Evolutionary conservation across 352 stramenopile species (phyloP).

Genomic region (Phytophthora citricola): DNA sequence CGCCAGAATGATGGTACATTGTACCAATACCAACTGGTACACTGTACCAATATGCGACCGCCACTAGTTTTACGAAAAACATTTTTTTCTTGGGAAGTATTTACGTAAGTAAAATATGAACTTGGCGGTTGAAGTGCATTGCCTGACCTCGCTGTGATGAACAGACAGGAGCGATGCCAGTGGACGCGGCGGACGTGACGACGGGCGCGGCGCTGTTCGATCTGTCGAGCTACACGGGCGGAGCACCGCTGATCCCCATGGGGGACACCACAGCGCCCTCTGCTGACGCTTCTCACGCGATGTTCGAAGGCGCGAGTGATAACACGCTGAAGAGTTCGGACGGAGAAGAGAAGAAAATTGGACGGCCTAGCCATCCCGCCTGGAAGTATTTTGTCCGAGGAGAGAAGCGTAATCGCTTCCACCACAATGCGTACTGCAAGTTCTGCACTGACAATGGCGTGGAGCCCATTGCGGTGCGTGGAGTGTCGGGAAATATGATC

Average conservation of each 20-base stretch:
- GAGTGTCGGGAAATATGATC: constrained; percentile 88
- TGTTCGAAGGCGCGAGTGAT: constrained; percentile 16
- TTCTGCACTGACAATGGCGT: constrained; percentile 70
- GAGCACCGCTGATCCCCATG: constrained; percentile 44
- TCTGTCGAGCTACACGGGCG: constrained; percentile 56
- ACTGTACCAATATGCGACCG: constrained; percentile 6
- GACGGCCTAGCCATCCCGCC: constrained; percentile 70
- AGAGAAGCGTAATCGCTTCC: constrained; percentile 84
- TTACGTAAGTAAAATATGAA: constrained; percentile 21
- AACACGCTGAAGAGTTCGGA: constrained; percentile 17
- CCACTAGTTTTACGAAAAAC: constrained; percentile 38
- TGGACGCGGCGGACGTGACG: constrained; percentile 22
- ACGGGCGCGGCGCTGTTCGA: constrained; percentile 46
- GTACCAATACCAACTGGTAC: constrained; percentile 4
- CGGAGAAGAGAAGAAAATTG: constrained; percentile 73
- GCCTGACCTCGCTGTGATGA: constrained; percentile 20
- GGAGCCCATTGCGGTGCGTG: constrained; percentile 54
- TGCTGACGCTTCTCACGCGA: constrained; percentile 3
- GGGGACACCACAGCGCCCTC: constrained; percentile 8
- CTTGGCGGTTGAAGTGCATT: constrained; percentile 29
- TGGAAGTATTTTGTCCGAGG: constrained; percentile 84
- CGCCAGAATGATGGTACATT: constrained; percentile 2
- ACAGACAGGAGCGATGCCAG: constrained; percentile 10
- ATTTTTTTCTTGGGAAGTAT: constrained; percentile 17
- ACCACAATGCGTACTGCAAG: constrained; percentile 80